Evolutionary conservation across 2,329 filamentous ascomycete species (phyloP).

Genomic region (Claviceps quebecensis): DNA sequence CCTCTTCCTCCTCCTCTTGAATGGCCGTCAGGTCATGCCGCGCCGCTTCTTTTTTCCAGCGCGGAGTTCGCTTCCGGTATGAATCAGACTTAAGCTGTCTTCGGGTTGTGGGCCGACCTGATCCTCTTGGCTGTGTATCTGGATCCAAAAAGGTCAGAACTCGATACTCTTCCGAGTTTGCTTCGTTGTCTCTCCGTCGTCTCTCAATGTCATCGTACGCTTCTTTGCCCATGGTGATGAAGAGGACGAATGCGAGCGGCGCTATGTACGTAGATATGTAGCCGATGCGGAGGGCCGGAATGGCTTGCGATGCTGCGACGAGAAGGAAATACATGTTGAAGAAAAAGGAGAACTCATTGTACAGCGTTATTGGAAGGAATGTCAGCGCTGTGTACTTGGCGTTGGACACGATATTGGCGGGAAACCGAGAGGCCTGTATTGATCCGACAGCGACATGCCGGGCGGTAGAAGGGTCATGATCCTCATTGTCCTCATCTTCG

Average conservation of each 20-base stretch:
- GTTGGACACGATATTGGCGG: constrained; percentile 85
- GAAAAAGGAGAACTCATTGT: constrained; percentile 99
- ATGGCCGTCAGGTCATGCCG: constrained; percentile 43
- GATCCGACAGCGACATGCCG: constrained; percentile 66
- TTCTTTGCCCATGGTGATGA: constrained; percentile 90
- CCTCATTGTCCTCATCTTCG: constrained; percentile 28
- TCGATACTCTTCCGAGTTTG: constrained; percentile 81
- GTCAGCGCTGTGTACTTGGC: constrained; percentile 94
- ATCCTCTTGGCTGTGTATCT: constrained; percentile 21
- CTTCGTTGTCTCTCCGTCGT: constrained; percentile 76
- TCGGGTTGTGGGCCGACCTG: constrained; percentile 20
- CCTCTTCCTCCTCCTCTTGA: constrained; percentile 57
- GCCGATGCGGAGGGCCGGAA: constrained; percentile 78
- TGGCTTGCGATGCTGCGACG: constrained; percentile 84
- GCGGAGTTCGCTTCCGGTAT: constrained; percentile 14
- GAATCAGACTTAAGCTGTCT: constrained; percentile 30
- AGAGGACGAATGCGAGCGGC: constrained; percentile 78
- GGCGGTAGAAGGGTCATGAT: constrained; percentile 54
- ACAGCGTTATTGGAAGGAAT: constrained; percentile 85
- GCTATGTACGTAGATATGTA: constrained; percentile 92
- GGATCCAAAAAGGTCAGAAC: constrained; percentile 59
- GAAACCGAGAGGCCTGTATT: constrained; percentile 60
- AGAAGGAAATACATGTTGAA: constrained; percentile 99
- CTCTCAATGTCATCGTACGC: constrained; percentile 85
- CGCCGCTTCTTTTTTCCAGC: constrained; percentile 16